phyloP scores from a whole-genome alignment of 371 early-diverging fungal genomes.

The Astathelohania contejeani region DNA sequence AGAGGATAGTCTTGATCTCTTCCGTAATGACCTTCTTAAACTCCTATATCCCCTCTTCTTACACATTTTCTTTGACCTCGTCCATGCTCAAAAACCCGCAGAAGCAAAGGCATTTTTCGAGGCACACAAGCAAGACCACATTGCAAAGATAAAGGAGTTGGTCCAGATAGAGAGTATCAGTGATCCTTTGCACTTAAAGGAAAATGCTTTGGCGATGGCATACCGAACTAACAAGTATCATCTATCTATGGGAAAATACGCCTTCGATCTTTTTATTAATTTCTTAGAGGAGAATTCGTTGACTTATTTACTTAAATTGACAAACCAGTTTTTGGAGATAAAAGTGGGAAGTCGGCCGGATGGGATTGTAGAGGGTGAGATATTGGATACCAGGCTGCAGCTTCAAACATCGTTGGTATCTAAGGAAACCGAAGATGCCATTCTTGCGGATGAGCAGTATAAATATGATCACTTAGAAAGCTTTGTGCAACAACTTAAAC shows the following conservation, averaged over 20 bases:
- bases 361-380: constrained; percentile 42
- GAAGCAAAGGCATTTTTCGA: constrained; percentile 64
- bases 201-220: constrained; percentile 62
- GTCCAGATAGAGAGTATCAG: constrained; percentile 55
- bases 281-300: constrained; percentile 77
- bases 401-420: constrained; percentile 44
- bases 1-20: constrained; percentile 69
- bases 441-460: constrained; percentile 60
- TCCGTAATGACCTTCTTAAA: constrained; percentile 60
- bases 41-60: constrained; percentile 80
- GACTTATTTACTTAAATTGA: constrained; percentile 66
- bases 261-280: constrained; percentile 72
- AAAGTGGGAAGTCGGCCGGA: constrained; percentile 31
- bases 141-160: constrained; percentile 56
- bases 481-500: constrained; percentile 56
- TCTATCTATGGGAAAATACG: constrained; percentile 66
- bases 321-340: constrained; percentile 77
- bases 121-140: constrained; percentile 60
- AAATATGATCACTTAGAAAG: constrained; percentile 65
- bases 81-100: constrained; percentile 47
- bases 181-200: constrained; percentile 59
- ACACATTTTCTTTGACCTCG: constrained; percentile 74
- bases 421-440: constrained; percentile 49
- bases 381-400: constrained; percentile 25
- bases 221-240: constrained; percentile 71